Base-by-base conservation (phyloP, 129 eudicot species). In the Artemisia annua region DNA sequence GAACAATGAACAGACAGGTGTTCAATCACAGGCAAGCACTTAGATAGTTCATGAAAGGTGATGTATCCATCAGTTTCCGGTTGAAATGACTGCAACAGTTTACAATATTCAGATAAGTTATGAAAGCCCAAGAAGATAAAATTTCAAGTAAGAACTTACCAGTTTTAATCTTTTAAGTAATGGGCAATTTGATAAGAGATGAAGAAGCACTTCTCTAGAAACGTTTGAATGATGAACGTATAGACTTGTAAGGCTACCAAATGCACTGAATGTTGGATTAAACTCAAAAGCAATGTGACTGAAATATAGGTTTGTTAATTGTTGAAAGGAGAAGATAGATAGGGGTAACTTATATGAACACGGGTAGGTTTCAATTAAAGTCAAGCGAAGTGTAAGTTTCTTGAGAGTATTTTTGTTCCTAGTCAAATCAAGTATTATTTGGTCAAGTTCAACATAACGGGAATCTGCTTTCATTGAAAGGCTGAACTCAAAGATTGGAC, bases 11-110 rank as follows among this genome's bases (percentile, higher is more conserved):
- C 20, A 14, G 43, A 18, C 39, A 71, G 19, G 32, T 7, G 22
- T 43, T 43, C 75, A 56, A 71, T 19, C 66, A 44, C 20, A n/a
- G 56, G 56, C 20, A 71, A 57, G 58, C 67, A 71, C 46, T 14
- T 15, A 20, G 58, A 57, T 57, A 71, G 75, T 15, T 60, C 44
- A 60, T 7, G 1, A 2, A 60, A 11, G 17, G n/a, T 2, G 32
- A 2, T 13, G 20, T 0, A 3, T 28, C 3, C 8, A 24, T 2
- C 24, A 24, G 1, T 9, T 20, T 20, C 22, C 22, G 1, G 22
- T 20, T 20, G 22, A 4, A 1, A 14, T 55, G 32, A 5, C 67
- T 62, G 48, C 48, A 62, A 18, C 11, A 32, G 16, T 5, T 14
- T 63, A 28, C 39, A 4, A 30, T 30, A 30, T 30, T 30, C 67